Evolutionary conservation across 2,329 filamentous ascomycete species (phyloP).

Genomic region (Colletotrichum sp.): DNA sequence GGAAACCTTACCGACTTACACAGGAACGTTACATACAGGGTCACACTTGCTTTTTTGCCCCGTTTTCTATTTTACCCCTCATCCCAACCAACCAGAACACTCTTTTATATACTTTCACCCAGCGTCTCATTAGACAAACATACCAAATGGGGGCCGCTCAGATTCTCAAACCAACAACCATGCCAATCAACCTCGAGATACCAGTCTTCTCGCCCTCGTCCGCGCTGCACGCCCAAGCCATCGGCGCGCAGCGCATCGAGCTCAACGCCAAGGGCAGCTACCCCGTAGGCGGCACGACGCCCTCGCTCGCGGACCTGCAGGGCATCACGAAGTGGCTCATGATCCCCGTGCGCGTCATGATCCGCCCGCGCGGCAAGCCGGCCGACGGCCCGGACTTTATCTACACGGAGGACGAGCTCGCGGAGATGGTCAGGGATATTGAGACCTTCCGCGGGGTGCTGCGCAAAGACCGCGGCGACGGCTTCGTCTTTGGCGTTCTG

Average conservation of each 20-base stretch:
- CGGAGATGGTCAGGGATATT: conserved; percentile 41
- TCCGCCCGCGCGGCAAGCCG: conserved; percentile 52
- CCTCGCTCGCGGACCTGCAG: conserved; percentile 43
- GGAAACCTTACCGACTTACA: not conserved
- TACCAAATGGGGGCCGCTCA: not conserved
- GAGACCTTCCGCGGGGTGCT: conserved; percentile 41
- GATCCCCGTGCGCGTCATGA: conserved; percentile 58
- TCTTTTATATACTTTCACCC: not conserved
- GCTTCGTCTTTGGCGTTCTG: conserved; percentile 62
- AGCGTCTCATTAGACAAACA: not conserved
- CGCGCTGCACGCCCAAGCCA: conserved; percentile 41
- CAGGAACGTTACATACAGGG: not conserved
- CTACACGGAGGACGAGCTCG: conserved; percentile 50
- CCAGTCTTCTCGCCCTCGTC: conserved; percentile 55
- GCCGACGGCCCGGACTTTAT: conserved; percentile 46
- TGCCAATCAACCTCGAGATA: conserved; percentile 49
- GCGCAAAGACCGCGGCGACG: conserved; percentile 48
- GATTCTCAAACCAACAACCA: not conserved
- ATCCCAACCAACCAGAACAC: not conserved
- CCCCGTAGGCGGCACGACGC: conserved; percentile 55
- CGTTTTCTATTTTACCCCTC: not conserved
- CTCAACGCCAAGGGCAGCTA: conserved; percentile 60
- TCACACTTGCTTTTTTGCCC: not conserved
- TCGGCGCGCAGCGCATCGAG: conserved; percentile 58
- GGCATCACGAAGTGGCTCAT: conserved; percentile 23